A percentile compares a stretch with the other conserved stretches of the same genome.
Evolutionary conservation across 192 early-diverging fungal genomes (phyloP).

Genomic region (Dimargaris cristalligena): DNA sequence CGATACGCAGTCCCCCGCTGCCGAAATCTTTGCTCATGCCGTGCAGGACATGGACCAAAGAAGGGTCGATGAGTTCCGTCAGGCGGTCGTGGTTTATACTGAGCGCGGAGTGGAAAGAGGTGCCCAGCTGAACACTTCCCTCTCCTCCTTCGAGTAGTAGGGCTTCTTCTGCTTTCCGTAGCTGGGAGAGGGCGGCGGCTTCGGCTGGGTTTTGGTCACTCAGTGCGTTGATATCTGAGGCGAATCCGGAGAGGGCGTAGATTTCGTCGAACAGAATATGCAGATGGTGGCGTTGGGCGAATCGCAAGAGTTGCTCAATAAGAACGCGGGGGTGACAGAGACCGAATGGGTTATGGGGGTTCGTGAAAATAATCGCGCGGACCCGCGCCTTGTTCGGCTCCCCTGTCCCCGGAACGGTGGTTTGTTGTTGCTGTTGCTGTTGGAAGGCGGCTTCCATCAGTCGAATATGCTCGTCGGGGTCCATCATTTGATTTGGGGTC

Average conservation of each 20-base stretch:
- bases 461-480: constrained; percentile 19
- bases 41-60: constrained; percentile 50
- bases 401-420: too few relatives aligned
- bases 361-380: constrained; percentile 44
- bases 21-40: constrained; percentile 76
- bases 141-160: not conserved
- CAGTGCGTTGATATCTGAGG: constrained; percentile 14
- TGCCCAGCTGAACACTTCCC: not conserved
- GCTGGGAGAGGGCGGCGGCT: not conserved
- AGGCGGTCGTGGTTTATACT: constrained; percentile 37
- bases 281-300: constrained; percentile 40
- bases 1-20: constrained; percentile 55
- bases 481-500: constrained; percentile 12
- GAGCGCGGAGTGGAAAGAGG: constrained; percentile 48
- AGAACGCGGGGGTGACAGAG: constrained; percentile 30
- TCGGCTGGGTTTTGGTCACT: not conserved
- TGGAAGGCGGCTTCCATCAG: constrained; percentile 31
- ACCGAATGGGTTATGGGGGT: constrained; percentile 60
- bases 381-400: constrained; percentile 31
- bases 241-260: constrained; percentile 52
- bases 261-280: constrained; percentile 68
- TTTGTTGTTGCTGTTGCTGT: constrained; percentile 18
- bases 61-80: constrained; percentile 39
- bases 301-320: constrained; percentile 36
- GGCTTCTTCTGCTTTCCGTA: constrained; percentile 8